Evolutionary conservation across 129 eudicot genomes (phyloP).

Genomic region (Flaveria linearis): DNA sequence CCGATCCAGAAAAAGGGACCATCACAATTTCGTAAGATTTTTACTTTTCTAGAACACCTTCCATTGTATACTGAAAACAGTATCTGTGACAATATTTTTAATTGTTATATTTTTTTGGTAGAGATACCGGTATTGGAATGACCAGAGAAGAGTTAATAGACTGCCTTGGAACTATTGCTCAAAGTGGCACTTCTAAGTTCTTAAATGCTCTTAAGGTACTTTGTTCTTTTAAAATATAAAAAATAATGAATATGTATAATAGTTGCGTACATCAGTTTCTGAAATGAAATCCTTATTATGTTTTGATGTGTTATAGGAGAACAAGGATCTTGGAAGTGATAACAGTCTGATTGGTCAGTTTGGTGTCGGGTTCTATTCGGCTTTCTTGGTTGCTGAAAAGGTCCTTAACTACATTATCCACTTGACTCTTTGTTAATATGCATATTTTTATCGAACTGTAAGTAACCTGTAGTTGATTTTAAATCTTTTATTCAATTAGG

Average conservation of each 20-base stretch:
- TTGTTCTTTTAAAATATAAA: neutral
- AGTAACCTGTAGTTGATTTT: neutral
- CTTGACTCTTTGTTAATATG: neutral
- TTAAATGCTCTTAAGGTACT: conserved; percentile 88
- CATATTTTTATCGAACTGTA: neutral
- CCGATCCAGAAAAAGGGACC: conserved; percentile 90
- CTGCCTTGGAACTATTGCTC: conserved; percentile 96
- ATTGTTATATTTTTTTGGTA: conserved; percentile 27
- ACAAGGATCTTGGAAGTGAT: conserved; percentile 81
- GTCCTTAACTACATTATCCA: conserved; percentile 29
- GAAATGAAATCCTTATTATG: neutral
- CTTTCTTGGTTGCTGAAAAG: conserved; percentile 93
- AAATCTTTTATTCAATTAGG: conserved; percentile 41
- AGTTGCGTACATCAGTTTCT: neutral
- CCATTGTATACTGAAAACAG: neutral
- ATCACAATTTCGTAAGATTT: conserved; percentile 70
- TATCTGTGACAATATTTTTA: neutral
- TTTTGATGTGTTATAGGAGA: conserved; percentile 54
- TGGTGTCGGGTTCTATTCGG: conserved; percentile 98
- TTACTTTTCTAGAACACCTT: neutral
- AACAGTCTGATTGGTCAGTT: conserved; percentile 95
- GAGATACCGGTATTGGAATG: conserved; percentile 98
- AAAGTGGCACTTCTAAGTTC: conserved; percentile 95
- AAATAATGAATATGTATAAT: neutral
- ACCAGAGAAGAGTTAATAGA: conserved; percentile 89